phyloP scores from a whole-genome alignment of 2,329 filamentous ascomycete species.

The Claviceps pazoutovae region DNA sequence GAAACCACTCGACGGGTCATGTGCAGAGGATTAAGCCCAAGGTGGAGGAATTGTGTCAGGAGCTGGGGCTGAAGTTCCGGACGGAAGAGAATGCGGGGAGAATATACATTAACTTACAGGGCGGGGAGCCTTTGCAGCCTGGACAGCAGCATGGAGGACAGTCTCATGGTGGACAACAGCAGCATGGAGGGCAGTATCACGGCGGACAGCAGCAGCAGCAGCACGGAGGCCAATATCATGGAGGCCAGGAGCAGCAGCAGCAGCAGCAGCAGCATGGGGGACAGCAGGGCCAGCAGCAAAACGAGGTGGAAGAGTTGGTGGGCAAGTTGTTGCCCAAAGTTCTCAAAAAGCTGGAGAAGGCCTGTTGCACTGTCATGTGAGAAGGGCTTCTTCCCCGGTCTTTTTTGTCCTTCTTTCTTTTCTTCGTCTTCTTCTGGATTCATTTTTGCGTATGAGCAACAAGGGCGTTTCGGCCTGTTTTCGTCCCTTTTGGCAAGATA shows the following conservation, averaged over 20 bases:
- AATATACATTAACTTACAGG: slow-evolving; percentile 77
- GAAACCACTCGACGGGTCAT: slow-evolving; percentile 70
- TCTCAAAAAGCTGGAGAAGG: slow-evolving; percentile 50
- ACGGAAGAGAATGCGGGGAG: slow-evolving; percentile 84
- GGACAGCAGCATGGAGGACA: background rate
- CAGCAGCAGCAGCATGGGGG: slow-evolving; percentile 15
- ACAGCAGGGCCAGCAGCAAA: slow-evolving; percentile 31
- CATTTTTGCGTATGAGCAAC: background rate
- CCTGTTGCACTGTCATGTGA: slow-evolving; percentile 66
- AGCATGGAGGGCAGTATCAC: slow-evolving; percentile 20
- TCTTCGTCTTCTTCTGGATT: background rate
- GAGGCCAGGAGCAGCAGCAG: slow-evolving; percentile 12
- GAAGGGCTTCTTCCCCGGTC: background rate
- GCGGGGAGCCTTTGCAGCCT: slow-evolving; percentile 45
- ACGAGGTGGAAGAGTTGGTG: slow-evolving; percentile 45
- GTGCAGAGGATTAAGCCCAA: slow-evolving; percentile 93
- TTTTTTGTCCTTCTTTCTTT: background rate
- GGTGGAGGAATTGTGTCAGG: slow-evolving; percentile 73
- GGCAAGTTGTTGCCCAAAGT: slow-evolving; percentile 47
- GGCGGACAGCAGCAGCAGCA: slow-evolving; percentile 24
- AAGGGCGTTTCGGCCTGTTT: background rate
- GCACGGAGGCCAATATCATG: slow-evolving; percentile 14
- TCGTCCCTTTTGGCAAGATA: background rate
- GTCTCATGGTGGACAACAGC: slow-evolving; percentile 20
- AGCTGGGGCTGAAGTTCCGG: slow-evolving; percentile 67